A percentile compares a stretch with the other conserved stretches of the same genome.
Evolutionary conservation across 139 green algal species (phyloP).

Genomic region (Diplosphaera chodatii): DNA sequence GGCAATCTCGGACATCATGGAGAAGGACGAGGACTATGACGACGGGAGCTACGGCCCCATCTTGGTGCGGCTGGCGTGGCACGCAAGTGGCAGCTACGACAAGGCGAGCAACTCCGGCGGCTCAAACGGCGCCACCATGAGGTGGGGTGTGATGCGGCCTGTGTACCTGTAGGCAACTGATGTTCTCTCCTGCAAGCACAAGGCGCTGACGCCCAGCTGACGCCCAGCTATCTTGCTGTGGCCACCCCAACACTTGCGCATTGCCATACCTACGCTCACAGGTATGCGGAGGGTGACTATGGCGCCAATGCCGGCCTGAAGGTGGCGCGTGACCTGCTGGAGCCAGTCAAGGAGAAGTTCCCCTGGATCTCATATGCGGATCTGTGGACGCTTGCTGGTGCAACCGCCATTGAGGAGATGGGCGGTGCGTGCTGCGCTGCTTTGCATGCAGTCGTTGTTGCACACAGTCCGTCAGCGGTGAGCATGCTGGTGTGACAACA

Average conservation of each 20-base stretch:
- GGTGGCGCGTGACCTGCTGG: constrained; percentile 66
- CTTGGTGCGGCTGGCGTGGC: constrained; percentile 74
- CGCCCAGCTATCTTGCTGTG: too few species aligned
- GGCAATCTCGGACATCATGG: constrained; percentile 61
- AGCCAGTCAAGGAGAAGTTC: constrained; percentile 72
- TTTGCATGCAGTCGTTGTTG: too few species aligned
- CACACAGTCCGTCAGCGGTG: too few species aligned
- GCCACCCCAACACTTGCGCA: too few species aligned
- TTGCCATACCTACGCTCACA: too few species aligned
- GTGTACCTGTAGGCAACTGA: too few species aligned
- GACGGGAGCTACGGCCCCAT: constrained; percentile 73
- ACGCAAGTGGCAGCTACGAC: constrained; percentile 80
- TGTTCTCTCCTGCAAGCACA: too few species aligned
- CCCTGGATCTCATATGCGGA: constrained; percentile 55
- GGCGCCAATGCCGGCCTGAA: constrained; percentile 79
- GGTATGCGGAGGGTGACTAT: constrained; percentile 64
- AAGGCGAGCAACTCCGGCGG: constrained; percentile 58
- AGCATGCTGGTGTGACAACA: background rate
- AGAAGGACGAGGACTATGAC: constrained; percentile 64
- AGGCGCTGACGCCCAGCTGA: too few species aligned
- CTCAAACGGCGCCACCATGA: constrained; percentile 80
- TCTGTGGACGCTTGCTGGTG: constrained; percentile 81
- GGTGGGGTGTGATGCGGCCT: constrained; percentile 26
- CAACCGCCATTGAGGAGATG: constrained; percentile 71
- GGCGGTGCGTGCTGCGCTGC: constrained; percentile 29